Conservation (phyloP, 2,329 filamentous ascomycete genomes). For the Lecanosticta acicola region DNA sequence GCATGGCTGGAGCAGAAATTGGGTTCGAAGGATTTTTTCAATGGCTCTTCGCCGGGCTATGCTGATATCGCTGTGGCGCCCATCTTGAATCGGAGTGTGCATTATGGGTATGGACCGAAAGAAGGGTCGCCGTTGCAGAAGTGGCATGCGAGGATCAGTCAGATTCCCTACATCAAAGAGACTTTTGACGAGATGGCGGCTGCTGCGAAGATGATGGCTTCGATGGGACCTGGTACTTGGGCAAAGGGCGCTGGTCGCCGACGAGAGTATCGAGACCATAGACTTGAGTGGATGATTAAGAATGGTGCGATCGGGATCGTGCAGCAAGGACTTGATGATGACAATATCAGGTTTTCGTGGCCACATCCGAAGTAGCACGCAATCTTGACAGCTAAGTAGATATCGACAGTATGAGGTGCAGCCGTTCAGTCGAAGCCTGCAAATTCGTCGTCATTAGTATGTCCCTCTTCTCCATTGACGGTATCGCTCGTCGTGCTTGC, state of each 20-base stretch:
- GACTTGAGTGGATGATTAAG: constrained; percentile 13
- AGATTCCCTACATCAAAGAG: constrained; percentile 19
- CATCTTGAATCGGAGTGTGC: constrained; percentile 22
- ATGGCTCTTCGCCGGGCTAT: constrained; percentile 24
- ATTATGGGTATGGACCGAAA: constrained; percentile 19
- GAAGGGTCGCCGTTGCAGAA: constrained; percentile 13
- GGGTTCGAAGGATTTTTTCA: constrained; percentile 25
- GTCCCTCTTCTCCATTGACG: background rate
- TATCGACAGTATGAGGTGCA: background rate
- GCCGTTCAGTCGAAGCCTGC: constrained; percentile 13
- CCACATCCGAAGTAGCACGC: constrained; percentile 8
- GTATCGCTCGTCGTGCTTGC: background rate
- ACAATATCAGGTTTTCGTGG: constrained; percentile 22
- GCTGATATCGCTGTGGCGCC: constrained; percentile 30
- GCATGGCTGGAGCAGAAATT: constrained; percentile 25
- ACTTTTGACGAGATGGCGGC: constrained; percentile 25
- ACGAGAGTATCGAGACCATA: constrained; percentile 27
- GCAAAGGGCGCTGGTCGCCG: constrained; percentile 13
- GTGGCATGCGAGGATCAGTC: constrained; percentile 20
- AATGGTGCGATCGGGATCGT: constrained; percentile 16
- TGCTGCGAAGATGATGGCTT: constrained; percentile 17
- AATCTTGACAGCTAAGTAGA: background rate
- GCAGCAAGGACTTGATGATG: constrained; percentile 17
- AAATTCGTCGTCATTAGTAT: constrained; percentile 7
- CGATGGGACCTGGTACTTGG: constrained; percentile 11